A percentile compares a stretch with the other conserved stretches of the same genome.
These are phyloP conservation scores for Nicotiana noctiflora DNA, from an alignment of 257 asterid species.

Conservation along the genomic window DNA sequence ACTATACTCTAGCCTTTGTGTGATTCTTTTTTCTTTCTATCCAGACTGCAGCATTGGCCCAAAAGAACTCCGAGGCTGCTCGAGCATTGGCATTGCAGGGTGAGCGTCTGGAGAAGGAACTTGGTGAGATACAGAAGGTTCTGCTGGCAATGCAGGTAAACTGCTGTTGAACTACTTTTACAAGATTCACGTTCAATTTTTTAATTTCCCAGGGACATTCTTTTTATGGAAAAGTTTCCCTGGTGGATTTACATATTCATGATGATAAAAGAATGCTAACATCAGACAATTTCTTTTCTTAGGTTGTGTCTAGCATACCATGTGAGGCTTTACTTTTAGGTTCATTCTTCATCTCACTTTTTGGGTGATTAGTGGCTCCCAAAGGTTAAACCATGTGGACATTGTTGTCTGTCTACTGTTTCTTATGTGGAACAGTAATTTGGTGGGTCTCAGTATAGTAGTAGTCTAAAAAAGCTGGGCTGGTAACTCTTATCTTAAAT, in stretches of 20 bases:
- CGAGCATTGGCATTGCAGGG: conserved; percentile 74
- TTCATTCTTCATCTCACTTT: neutral
- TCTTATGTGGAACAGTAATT: neutral
- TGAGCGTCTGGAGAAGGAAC: conserved; percentile 67
- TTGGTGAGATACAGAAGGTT: conserved; percentile 73
- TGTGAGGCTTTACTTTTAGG: neutral
- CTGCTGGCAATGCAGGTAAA: conserved; percentile 92
- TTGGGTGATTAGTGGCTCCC: neutral
- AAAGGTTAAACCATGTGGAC: neutral
- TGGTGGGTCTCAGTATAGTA: neutral
- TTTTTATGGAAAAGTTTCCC: neutral
- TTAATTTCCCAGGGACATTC: neutral
- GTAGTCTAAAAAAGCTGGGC: neutral
- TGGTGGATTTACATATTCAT: neutral
- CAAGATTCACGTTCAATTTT: neutral
- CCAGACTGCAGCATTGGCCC: conserved; percentile 74
- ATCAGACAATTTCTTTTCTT: neutral
- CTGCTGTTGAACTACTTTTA: neutral
- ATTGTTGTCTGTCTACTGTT: neutral
- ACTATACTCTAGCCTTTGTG: neutral
- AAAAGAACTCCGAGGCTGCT: conserved; percentile 77
- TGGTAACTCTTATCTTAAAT: neutral
- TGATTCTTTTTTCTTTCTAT: neutral
- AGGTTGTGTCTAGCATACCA: neutral
- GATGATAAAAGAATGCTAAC: neutral